Evolutionary conservation across 805 yeast genomes (phyloP).

Genomic region (Saccharomyces paradoxus): DNA sequence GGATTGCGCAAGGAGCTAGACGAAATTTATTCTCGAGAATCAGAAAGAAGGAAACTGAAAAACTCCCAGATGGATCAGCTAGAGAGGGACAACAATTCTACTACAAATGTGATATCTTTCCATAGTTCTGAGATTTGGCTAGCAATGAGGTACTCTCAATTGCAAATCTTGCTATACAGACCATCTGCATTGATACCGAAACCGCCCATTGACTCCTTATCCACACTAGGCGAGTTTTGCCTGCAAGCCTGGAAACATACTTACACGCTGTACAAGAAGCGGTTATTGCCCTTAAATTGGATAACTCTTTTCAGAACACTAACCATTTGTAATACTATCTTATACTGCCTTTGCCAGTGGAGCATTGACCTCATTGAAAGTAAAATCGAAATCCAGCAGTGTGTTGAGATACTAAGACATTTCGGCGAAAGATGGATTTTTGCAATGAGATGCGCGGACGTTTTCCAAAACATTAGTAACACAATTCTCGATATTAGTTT

Average conservation of each 20-base stretch:
- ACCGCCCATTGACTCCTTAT: conserved; percentile 35
- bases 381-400: conserved; percentile 39
- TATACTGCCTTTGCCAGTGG: conserved; percentile 41
- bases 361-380: conserved; percentile 39
- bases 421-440: conserved; percentile 42
- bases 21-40: conserved; percentile 14
- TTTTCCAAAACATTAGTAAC: conserved; percentile 37
- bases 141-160: conserved; percentile 38
- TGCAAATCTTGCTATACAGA: conserved; percentile 39
- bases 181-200: conserved; percentile 43
- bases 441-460: conserved; percentile 38
- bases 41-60: conserved; percentile 19
- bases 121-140: conserved; percentile 32
- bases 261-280: conserved; percentile 38
- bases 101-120: conserved; percentile 23
- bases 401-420: conserved; percentile 39
- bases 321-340: conserved; percentile 39
- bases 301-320: conserved; percentile 40
- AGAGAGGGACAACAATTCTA: conserved; percentile 8
- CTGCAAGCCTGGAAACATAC: conserved; percentile 40
- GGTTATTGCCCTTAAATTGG: conserved; percentile 43
- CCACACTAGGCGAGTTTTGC: conserved; percentile 39
- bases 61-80: conserved; percentile 1
- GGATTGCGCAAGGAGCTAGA: conserved; percentile 32
- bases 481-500: conserved; percentile 39